Conservation (phyloP, 768 basidiomycete species). For the Strobilomyces dryophilus region DNA sequence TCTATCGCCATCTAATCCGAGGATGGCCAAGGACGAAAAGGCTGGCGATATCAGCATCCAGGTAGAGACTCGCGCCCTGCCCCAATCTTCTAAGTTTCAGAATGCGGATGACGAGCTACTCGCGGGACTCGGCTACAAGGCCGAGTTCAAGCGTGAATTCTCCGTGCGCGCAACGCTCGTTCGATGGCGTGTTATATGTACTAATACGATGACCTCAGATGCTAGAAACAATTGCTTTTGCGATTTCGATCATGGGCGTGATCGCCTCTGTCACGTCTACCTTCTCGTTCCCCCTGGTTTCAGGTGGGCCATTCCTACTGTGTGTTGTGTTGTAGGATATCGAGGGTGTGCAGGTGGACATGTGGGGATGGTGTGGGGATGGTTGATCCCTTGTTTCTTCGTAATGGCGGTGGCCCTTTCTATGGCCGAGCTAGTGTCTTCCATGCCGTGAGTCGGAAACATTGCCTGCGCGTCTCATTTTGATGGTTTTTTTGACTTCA, state of each 20-base stretch:
- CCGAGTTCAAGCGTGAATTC: constrained; percentile 72
- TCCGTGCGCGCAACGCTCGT: constrained; percentile 41
- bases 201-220: constrained; percentile 26
- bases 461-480: background rate
- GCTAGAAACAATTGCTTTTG: constrained; percentile 60
- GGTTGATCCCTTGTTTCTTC: constrained; percentile 68
- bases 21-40: constrained; percentile 24
- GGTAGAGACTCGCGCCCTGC: constrained; percentile 8
- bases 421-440: constrained; percentile 70
- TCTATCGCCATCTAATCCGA: background rate
- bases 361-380: constrained; percentile 74
- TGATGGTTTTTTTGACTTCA: constrained; percentile 21
- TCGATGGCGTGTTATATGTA: too few relatives aligned
- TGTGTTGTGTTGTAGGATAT: background rate
- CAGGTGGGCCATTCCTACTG: constrained; percentile 38
- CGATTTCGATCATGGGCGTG: constrained; percentile 71
- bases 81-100: constrained; percentile 18
- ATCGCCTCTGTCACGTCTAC: constrained; percentile 67
- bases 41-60: background rate
- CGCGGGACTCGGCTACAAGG: constrained; percentile 65
- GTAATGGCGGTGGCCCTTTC: constrained; percentile 64
- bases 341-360: constrained; percentile 50
- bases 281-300: constrained; percentile 56
- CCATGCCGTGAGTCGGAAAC: constrained; percentile 61
- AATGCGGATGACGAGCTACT: constrained; percentile 54